A percentile compares a stretch with the other conserved stretches of the same genome.
Evolutionary conservation across 148 eudicot genomes (phyloP).

Genomic region (Chenopodium formosanum): DNA sequence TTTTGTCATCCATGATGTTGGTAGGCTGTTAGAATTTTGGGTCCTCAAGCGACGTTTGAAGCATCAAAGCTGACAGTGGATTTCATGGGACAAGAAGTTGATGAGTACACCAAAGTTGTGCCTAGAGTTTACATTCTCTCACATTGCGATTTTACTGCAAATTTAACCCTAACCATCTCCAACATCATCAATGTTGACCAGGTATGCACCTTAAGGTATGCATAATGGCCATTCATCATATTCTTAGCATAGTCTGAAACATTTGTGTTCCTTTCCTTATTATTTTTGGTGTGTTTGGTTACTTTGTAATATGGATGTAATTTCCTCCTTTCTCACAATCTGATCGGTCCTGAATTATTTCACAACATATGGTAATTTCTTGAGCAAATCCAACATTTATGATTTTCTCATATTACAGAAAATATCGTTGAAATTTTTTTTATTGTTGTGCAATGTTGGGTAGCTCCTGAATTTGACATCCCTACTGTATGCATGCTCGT

Average conservation of each 20-base stretch:
- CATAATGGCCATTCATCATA: constrained; percentile 17
- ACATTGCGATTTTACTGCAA: constrained; percentile 89
- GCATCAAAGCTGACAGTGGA: constrained; percentile 76
- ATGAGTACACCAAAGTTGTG: constrained; percentile 41
- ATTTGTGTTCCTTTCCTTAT: neutral
- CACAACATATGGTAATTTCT: neutral
- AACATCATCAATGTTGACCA: constrained; percentile 64
- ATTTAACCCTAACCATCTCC: constrained; percentile 76
- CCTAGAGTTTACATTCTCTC: constrained; percentile 85
- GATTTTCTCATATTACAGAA: neutral
- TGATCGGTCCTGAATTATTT: neutral
- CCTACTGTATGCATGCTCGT: neutral
- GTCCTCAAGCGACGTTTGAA: constrained; percentile 85
- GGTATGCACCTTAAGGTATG: constrained; percentile 54
- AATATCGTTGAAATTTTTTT: neutral
- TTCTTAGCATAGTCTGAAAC: neutral
- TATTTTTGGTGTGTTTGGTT: neutral
- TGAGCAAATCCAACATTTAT: neutral
- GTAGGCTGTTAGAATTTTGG: constrained; percentile 76
- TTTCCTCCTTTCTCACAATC: neutral
- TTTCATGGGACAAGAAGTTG: constrained; percentile 57
- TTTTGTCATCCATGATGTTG: neutral
- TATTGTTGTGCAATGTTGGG: neutral
- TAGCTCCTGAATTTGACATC: neutral
- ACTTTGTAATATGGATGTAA: neutral